Percentiles rank a stretch among this genome's conserved stretches.
Conservation (phyloP, 2,329 filamentous ascomycete species). For the Ophiostoma populinum region DNA sequence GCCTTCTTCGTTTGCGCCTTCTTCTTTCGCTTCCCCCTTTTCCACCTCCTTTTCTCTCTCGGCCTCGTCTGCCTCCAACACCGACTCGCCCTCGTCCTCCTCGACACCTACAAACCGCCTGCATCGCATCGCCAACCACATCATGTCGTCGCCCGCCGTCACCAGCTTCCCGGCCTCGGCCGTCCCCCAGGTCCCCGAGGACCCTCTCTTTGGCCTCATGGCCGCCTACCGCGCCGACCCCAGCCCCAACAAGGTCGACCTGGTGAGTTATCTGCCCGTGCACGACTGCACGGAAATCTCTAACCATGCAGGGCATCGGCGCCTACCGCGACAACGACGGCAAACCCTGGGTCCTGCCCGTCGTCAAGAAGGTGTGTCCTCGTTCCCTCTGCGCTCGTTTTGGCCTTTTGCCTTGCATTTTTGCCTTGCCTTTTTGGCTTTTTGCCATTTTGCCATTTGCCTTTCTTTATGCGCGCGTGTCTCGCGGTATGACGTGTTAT, state of each 20-base stretch:
- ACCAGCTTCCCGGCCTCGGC: slow-evolving; percentile 59
- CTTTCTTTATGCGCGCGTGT: slow-evolving; percentile 6
- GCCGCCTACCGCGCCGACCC: slow-evolving; percentile 70
- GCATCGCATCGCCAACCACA: slow-evolving; percentile 49
- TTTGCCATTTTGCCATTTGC: neutral
- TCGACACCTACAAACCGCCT: slow-evolving; percentile 25
- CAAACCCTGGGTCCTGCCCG: slow-evolving; percentile 92
- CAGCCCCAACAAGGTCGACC: slow-evolving; percentile 68
- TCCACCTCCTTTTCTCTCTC: neutral
- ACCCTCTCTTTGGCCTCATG: slow-evolving; percentile 87
- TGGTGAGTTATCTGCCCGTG: slow-evolving; percentile 37
- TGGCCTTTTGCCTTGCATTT: neutral
- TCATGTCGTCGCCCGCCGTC: slow-evolving; percentile 36
- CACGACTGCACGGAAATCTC: neutral
- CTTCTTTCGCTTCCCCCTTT: neutral
- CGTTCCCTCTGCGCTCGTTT: neutral
- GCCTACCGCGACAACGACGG: slow-evolving; percentile 90
- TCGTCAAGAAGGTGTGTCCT: slow-evolving; percentile 73
- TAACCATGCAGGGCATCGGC: slow-evolving; percentile 45
- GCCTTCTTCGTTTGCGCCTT: slow-evolving; percentile 2
- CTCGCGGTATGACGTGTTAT: slow-evolving; percentile 1
- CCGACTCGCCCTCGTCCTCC: slow-evolving; percentile 7
- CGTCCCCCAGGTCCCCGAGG: slow-evolving; percentile 83
- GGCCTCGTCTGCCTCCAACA: no score
- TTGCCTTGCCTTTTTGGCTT: neutral